A percentile compares a stretch with the other conserved stretches of the same genome.
phyloP scores from a whole-genome alignment of 257 asterid genomes.

The Lycium barbarum region DNA sequence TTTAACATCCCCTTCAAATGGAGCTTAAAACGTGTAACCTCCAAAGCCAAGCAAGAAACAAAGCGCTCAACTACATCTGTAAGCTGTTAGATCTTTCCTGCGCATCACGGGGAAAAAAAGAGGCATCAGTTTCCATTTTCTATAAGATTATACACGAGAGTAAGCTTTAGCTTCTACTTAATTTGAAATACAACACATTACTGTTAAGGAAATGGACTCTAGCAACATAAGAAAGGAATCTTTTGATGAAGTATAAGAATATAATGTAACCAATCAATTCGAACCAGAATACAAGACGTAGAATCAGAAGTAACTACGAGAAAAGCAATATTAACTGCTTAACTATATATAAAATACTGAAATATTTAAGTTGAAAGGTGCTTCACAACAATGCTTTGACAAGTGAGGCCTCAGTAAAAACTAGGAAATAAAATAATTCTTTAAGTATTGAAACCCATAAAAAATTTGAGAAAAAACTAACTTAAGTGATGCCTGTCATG shows the following conservation, averaged over 20 bases:
- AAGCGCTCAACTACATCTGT: conserved; percentile 35
- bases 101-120: conserved; percentile 6
- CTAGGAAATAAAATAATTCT: conserved; percentile 4
- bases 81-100: conserved; percentile 43
- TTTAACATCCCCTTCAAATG: background rate
- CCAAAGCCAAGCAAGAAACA: conserved; percentile 9
- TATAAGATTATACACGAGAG: background rate
- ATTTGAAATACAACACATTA: background rate
- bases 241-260: background rate
- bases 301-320: background rate
- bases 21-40: background rate
- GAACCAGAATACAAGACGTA: background rate
- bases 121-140: conserved; percentile 9
- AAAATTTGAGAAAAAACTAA: background rate
- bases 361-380: background rate
- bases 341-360: background rate
- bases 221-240: background rate
- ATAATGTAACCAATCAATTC: background rate
- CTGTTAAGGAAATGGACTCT: background rate
- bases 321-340: background rate
- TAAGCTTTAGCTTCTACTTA: conserved; percentile 5
- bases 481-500: background rate
- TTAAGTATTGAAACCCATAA: background rate
- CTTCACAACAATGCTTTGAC: background rate
- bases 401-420: background rate